Conservation (phyloP, 1,284 basidiomycete genomes). For the Sporisorium exsertum region DNA sequence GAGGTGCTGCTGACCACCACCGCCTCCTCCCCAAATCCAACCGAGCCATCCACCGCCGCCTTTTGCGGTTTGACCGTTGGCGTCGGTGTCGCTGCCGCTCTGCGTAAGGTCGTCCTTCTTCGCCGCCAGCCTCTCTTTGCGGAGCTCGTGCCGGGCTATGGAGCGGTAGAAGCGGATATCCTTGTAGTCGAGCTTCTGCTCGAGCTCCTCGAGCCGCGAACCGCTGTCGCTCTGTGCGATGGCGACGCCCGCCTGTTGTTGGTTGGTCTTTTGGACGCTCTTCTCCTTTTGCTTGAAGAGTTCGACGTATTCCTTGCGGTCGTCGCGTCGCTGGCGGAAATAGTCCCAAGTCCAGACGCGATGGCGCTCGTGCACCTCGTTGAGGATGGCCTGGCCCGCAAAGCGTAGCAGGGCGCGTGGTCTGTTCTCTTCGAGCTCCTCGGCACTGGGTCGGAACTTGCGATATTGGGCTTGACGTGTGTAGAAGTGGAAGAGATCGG, state of each 20-base stretch:
- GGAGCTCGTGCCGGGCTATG: constrained; percentile 87
- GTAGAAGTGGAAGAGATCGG: constrained; percentile 98
- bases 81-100: constrained; percentile 71
- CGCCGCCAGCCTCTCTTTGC: constrained; percentile 77
- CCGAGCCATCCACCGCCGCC: constrained; percentile 64
- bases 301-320: constrained; percentile 83
- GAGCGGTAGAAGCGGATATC: constrained; percentile 98
- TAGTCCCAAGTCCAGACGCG: constrained; percentile 92
- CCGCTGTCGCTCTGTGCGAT: constrained; percentile 54
- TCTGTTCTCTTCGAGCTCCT: constrained; percentile 77
- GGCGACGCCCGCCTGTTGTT: constrained; percentile 55
- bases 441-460: constrained; percentile 76
- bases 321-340: constrained; percentile 88
- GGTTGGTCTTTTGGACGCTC: constrained; percentile 50
- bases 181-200: constrained; percentile 88
- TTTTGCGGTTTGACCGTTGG: constrained; percentile 67
- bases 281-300: constrained; percentile 82
- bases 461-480: constrained; percentile 82
- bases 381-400: constrained; percentile 83
- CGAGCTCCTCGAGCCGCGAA: constrained; percentile 76
- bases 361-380: constrained; percentile 86
- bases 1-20: constrained; percentile 38
- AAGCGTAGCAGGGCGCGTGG: constrained; percentile 83
- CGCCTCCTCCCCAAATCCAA: constrained; percentile 65
- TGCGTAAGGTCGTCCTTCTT: constrained; percentile 66